Evolutionary conservation across 2,329 filamentous ascomycete species (phyloP), one percentile per base, ranked within the genome.

Genomic region (Dactylellina haptotyla): DNA sequence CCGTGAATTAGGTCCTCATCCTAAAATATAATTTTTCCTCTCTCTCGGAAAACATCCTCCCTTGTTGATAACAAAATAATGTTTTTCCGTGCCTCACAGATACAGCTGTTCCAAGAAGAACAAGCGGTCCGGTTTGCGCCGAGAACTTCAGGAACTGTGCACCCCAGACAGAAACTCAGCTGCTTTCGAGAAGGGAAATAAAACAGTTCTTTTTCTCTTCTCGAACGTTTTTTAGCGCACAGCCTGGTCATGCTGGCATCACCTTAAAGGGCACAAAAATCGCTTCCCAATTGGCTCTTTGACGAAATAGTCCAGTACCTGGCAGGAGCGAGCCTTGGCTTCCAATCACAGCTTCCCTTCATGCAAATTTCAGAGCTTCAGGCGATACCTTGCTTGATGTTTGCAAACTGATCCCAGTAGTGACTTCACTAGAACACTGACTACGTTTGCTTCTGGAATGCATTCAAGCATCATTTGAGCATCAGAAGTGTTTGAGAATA

Each of bases 401-500:
- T 69, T 69, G 64, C 30, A 18, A 43, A 43, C 43, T 37, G 25
- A 61, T 39, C 66, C 66, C 46, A 10, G 58, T 25, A 43, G 46
- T 73, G 61, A 62, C 39, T 73, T 61, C 25, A 56, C 28, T 30
- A 34, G 39, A 67, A 46, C 9, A 23, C 3, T 54, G 20, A 45
- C 34, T 41, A 30, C 32, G 61, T 73, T 66, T 73, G 67, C 69
- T 73, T 66, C 69, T 73, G 48, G 69, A 73, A 73, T 66, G 69
- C 37, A 54, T 62, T 66, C 20, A 23, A 73, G 59, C 54, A 56
- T 66, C 37, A 54, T 62, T 66, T n/a, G 28, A 73, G 59, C 54
- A 56, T 66, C 61, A 61, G 61, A 45, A 43, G 18, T 51, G 69
- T 66, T 64, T 66, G 56, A 59, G 69, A 53, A 50, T 39, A 32